A percentile compares a stretch with the other conserved stretches of the same genome.
Evolutionary conservation across 169 alveolate species (phyloP).

Genomic region (Amoebophrya sp.): DNA sequence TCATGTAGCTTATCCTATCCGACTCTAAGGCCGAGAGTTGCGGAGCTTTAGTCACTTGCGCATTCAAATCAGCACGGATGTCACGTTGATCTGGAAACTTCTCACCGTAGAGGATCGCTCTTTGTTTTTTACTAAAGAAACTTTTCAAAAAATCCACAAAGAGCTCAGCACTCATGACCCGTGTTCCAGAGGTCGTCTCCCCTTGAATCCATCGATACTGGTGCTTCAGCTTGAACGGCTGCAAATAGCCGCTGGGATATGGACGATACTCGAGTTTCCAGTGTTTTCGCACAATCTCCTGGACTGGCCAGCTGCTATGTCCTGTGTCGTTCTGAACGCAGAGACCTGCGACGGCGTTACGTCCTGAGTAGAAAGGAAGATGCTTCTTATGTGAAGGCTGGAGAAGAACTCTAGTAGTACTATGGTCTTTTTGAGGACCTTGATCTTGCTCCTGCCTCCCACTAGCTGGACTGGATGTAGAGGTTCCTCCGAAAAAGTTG

Average conservation of each 20-base stretch:
- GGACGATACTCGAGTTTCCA: background rate
- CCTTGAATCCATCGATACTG: constrained; percentile 10
- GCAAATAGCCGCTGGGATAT: background rate
- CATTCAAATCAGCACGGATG: background rate
- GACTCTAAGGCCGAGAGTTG: background rate
- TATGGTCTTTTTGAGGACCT: too few relatives aligned
- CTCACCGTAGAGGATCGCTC: background rate
- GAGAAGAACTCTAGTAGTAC: background rate
- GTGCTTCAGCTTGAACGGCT: constrained; percentile 21
- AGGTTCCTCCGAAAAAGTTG: background rate
- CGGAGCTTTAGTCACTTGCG: background rate
- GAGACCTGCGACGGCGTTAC: background rate
- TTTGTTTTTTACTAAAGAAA: background rate
- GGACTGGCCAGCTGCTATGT: background rate
- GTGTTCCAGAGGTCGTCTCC: background rate
- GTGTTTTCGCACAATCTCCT: background rate
- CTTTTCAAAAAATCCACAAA: background rate
- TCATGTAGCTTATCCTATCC: background rate
- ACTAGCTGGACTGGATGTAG: too few relatives aligned
- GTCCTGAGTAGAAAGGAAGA: background rate
- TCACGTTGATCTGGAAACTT: background rate
- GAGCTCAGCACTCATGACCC: background rate
- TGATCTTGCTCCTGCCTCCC: too few relatives aligned
- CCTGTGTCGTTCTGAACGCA: background rate
- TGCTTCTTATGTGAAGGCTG: too few relatives aligned